phyloP scores from a whole-genome alignment of 1,284 basidiomycete genomes.

The Irpex sp. region DNA sequence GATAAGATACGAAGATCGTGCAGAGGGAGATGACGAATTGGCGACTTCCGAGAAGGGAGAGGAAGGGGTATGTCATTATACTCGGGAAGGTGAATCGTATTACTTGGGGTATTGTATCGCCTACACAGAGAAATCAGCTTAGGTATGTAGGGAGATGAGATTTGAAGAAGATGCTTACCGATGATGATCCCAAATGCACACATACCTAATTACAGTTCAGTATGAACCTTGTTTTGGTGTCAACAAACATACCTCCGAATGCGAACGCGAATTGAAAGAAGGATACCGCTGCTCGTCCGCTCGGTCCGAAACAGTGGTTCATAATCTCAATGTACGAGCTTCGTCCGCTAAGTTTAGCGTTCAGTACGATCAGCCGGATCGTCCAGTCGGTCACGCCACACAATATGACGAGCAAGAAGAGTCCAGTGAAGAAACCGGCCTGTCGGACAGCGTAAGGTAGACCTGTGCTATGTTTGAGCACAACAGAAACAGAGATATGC shows the following conservation, averaged over 20 bases:
- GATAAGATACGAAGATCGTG: conserved; percentile 89
- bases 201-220: conserved; percentile 61
- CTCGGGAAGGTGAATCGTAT: conserved; percentile 83
- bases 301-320: conserved; percentile 90
- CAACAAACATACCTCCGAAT: conserved; percentile 71
- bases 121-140: conserved; percentile 26
- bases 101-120: conserved; percentile 96
- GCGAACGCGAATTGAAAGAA: conserved; percentile 98
- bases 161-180: conserved; percentile 32
- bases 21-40: conserved; percentile 86
- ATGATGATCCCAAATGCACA: conserved; percentile 95
- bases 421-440: conserved; percentile 88
- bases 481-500: not conserved
- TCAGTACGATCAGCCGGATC: conserved; percentile 91
- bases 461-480: conserved; percentile 40
- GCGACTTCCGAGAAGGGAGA: conserved; percentile 79
- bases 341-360: conserved; percentile 92
- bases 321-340: conserved; percentile 96
- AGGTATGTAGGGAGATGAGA: not conserved
- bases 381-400: conserved; percentile 96
- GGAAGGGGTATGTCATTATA: conserved; percentile 65
- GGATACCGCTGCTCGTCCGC: conserved; percentile 88
- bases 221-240: not conserved
- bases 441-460: conserved; percentile 91
- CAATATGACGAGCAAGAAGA: conserved; percentile 77